Evolutionary conservation across 345 rosid genomes (phyloP).

Genomic region (Euphorbia lathyris): DNA sequence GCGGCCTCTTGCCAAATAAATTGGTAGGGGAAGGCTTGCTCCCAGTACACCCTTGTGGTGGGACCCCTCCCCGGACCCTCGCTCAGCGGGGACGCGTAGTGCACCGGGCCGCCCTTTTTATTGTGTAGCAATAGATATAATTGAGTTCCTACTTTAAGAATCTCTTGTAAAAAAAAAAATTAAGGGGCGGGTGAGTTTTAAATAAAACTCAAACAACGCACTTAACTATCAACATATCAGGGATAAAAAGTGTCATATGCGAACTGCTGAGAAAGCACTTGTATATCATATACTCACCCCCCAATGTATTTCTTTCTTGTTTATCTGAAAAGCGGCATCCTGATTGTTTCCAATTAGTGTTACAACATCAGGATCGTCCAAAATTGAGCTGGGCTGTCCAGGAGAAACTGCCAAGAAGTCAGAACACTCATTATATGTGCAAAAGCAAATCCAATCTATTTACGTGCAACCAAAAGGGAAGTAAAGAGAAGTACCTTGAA

Average conservation of each 20-base stretch:
- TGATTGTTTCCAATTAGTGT: constrained; percentile 68
- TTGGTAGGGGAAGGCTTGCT: too few relatives aligned
- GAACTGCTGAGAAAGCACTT: neutral
- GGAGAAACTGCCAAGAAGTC: constrained; percentile 66
- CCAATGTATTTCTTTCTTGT: constrained; percentile 84
- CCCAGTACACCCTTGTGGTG: too few relatives aligned
- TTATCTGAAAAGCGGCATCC: constrained; percentile 66
- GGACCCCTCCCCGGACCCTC: too few relatives aligned
- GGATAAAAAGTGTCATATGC: neutral
- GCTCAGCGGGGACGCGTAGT: too few relatives aligned
- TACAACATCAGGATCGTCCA: constrained; percentile 83
- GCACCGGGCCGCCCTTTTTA: too few relatives aligned
- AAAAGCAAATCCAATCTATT: neutral
- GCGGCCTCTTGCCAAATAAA: too few relatives aligned
- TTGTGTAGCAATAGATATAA: neutral
- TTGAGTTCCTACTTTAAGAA: neutral
- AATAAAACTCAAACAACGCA: neutral
- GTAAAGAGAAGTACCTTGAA: constrained; percentile 55
- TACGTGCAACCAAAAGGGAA: constrained; percentile 10
- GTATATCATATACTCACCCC: constrained; percentile 51
- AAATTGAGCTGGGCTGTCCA: constrained; percentile 75
- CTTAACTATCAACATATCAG: neutral
- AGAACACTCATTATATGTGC: constrained; percentile 8
- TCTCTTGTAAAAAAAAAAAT: neutral
- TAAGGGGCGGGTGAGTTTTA: neutral